A percentile compares a stretch with the other conserved stretches of the same genome.
phyloP scores from a whole-genome alignment of 805 yeast genomes.

The Candida ortonii region DNA sequence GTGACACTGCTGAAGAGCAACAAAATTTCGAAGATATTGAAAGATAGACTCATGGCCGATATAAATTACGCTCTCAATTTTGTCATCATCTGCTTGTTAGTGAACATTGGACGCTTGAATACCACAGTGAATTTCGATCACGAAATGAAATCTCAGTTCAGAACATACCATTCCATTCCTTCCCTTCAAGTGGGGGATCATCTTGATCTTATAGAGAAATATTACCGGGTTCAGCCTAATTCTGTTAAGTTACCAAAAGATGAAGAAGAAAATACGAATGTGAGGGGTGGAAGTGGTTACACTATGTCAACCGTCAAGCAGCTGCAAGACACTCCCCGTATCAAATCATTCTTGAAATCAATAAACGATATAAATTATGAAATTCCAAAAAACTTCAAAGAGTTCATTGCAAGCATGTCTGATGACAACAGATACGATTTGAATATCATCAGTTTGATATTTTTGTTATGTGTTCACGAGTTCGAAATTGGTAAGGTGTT shows the following conservation, averaged over 20 bases:
- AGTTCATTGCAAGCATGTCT: conserved; percentile 33
- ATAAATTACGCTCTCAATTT: conserved; percentile 36
- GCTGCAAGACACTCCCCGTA: conserved; percentile 90
- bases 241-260: conserved; percentile 18
- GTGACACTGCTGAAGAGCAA: conserved; percentile 78
- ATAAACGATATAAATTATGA: conserved; percentile 69
- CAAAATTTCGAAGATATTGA: conserved; percentile 77
- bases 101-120: conserved; percentile 90
- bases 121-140: conserved; percentile 93
- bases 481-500: conserved; percentile 31
- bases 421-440: conserved; percentile 16
- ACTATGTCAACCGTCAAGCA: conserved; percentile 58
- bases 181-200: conserved; percentile 71
- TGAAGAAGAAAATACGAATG: conserved; percentile 18
- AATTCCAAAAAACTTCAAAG: conserved; percentile 45
- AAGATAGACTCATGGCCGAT: conserved; percentile 73
- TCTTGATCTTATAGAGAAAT: conserved; percentile 26
- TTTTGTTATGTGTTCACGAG: conserved; percentile 65
- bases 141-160: conserved; percentile 88
- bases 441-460: conserved; percentile 75
- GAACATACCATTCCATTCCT: conserved; percentile 94
- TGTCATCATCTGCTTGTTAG: conserved; percentile 59
- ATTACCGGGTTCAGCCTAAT: conserved; percentile 21
- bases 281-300: conserved; percentile 32
- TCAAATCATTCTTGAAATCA: conserved; percentile 85